Base-by-base conservation (phyloP, 192 early-diverging fungal species). In the Gamsiella multidivaricata region DNA sequence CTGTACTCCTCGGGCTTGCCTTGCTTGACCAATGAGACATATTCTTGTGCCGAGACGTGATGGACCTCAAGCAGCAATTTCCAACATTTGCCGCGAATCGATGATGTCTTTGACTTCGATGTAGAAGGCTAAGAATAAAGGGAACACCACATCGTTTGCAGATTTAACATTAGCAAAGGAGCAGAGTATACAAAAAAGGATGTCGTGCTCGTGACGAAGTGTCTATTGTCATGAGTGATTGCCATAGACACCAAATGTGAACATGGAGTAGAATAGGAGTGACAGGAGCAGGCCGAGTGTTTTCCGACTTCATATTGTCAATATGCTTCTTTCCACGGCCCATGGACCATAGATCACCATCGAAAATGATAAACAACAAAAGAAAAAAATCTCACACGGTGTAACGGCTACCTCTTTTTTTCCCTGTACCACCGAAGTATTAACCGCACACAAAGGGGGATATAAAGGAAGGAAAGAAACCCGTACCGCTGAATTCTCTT, bases 51-150 rank as follows among this genome's bases (percentile, higher is more conserved):
- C 47, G 90, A 90, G 6, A 92, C 81, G 46, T 91, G 84, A 67
- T 92, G 88, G 0, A 94, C 85, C 0, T 91, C 89, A 14, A 95
- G 61, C 5, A 95, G 79, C 14, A 89, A 69, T 56, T 95, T 95
- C 93, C 93, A 95, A 2, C 91, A 79, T 26, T 81, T 79, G 31
- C 82, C 82, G 12, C 92, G 83, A 25, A 92, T 72, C 9, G 79
- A 72, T 34, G 51, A 31, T 4, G 51, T 0, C 33, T 54, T 61
- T 9, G 50, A 25, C 14, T 45, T 26, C n/a, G 3, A 7, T 22
- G 10, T 46, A 20, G 29, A n/a, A n/a, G n/a, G n/a, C n/a, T n/a
- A 20, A 49, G 47, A 33, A 22, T 14, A 43, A 22, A 54, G 32
- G 17, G 41, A 22, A 50, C 29, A 15, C n/a, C n/a, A n/a, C n/a